Evolutionary conservation across 192 early-diverging fungal genomes (phyloP).

Genomic region (Coemansia guatemalensis): DNA sequence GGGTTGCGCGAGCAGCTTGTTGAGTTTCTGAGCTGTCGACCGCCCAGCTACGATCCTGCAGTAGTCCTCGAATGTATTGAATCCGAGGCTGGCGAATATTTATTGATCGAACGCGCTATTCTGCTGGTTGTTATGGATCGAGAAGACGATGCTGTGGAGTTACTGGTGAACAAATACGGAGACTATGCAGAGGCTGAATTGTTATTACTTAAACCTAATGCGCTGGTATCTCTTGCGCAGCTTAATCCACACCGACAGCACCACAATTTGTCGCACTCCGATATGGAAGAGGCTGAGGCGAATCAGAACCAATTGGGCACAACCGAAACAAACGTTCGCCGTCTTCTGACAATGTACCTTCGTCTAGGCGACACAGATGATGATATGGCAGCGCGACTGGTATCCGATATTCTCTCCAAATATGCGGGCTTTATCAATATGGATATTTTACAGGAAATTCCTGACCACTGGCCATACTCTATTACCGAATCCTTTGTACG

Average conservation of each 20-base stretch:
- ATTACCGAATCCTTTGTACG: conserved; percentile 33
- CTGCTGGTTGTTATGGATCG: conserved; percentile 27
- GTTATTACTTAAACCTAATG: conserved; percentile 24
- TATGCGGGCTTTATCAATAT: conserved; percentile 1
- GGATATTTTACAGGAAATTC: conserved; percentile 21
- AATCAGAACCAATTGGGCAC: not conserved
- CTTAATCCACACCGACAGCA: not conserved
- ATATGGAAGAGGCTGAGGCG: not conserved
- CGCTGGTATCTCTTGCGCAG: conserved; percentile 23
- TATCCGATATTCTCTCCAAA: conserved; percentile 19
- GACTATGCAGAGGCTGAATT: conserved; percentile 50
- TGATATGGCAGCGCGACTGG: conserved; percentile 38
- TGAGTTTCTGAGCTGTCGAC: conserved; percentile 13
- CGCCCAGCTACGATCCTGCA: conserved; percentile 18
- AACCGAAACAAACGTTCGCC: not conserved
- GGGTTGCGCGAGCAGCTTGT: conserved; percentile 24
- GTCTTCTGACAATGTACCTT: conserved; percentile 30
- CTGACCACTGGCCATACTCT: conserved; percentile 35
- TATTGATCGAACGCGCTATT: conserved; percentile 28
- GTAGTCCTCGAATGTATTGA: conserved; percentile 25
- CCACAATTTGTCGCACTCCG: not conserved
- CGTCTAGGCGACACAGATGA: conserved; percentile 16
- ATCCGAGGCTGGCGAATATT: conserved; percentile 5
- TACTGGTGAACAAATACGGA: conserved; percentile 22
- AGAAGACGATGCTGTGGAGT: conserved; percentile 13